Evolutionary conservation across 2,329 filamentous ascomycete species (phyloP).

Genomic region (Calonectria naviculata): DNA sequence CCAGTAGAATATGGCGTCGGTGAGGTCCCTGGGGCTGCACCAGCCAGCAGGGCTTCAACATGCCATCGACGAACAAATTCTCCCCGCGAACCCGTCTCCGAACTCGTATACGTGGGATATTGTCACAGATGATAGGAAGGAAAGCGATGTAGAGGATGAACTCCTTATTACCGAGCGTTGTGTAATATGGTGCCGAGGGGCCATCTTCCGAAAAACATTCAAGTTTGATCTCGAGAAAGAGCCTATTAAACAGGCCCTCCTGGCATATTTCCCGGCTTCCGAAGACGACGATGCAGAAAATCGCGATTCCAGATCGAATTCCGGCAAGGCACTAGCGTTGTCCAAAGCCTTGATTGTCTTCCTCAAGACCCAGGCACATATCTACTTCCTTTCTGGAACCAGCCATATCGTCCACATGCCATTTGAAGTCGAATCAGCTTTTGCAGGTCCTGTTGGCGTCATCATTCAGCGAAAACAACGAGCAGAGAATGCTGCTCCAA

Average conservation of each 20-base stretch:
- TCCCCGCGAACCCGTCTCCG: conserved; percentile 74
- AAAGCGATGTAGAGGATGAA: conserved; percentile 75
- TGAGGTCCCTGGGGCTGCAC: conserved; percentile 92
- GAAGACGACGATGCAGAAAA: conserved; percentile 47
- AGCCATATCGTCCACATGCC: conserved; percentile 93
- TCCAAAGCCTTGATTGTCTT: conserved; percentile 87
- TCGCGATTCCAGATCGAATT: conserved; percentile 14
- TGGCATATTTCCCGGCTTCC: conserved; percentile 81
- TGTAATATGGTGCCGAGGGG: conserved; percentile 91
- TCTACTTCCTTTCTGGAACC: conserved; percentile 90
- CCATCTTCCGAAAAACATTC: conserved; percentile 86
- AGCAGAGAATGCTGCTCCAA: conserved; percentile 59
- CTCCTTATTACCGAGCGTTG: conserved; percentile 79
- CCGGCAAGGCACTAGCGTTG: conserved; percentile 43
- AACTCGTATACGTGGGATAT: conserved; percentile 83
- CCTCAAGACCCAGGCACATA: conserved; percentile 90
- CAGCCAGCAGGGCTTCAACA: conserved; percentile 86
- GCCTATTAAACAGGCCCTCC: conserved; percentile 83
- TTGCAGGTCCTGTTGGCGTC: conserved; percentile 84
- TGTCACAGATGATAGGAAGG: conserved; percentile 51
- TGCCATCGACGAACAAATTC: conserved; percentile 82
- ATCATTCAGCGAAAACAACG: conserved; percentile 85
- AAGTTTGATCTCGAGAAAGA: conserved; percentile 90
- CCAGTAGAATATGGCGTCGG: conserved; percentile 77
- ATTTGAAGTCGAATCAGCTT: conserved; percentile 91